These are phyloP conservation scores for Aspergillus nomiae DNA, from an alignment of 2,329 filamentous ascomycete genomes.

Conservation along the genomic window DNA sequence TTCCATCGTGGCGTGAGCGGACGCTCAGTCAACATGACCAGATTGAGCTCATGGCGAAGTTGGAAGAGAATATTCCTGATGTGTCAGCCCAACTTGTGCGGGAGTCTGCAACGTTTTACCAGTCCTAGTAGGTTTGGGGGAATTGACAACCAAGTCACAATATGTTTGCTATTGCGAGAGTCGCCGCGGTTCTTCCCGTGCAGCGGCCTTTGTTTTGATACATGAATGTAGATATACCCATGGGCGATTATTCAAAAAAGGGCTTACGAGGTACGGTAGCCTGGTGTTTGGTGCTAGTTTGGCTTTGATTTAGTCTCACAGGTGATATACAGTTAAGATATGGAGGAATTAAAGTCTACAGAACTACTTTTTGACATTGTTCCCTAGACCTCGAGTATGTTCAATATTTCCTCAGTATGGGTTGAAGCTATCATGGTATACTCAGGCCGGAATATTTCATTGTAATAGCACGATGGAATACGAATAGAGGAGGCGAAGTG, in stretches of 20 bases:
- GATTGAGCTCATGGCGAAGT: conserved; percentile 75
- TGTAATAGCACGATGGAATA: not conserved
- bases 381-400: not conserved
- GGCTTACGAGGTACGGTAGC: not conserved
- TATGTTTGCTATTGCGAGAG: conserved; percentile 3
- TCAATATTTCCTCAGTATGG: not conserved
- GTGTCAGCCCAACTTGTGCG: conserved; percentile 43
- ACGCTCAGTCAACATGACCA: conserved; percentile 78
- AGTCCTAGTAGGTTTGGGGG: conserved; percentile 25
- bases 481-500: not conserved
- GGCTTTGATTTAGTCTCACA: not conserved
- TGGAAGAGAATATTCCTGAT: conserved; percentile 62
- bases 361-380: not conserved
- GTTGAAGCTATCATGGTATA: not conserved
- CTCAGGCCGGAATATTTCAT: not conserved
- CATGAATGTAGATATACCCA: conserved; percentile 14
- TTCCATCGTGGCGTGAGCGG: conserved; percentile 60
- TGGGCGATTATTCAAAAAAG: conserved; percentile 8
- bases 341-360: not conserved
- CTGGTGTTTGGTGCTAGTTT: conserved; percentile 13
- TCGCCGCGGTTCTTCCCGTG: not conserved
- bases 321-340: not conserved
- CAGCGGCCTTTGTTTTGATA: conserved; percentile 4
- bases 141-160: not conserved
- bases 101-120: conserved; percentile 46